Evolutionary conservation across 441 rosid species (phyloP).

Genomic region (Erodium chrysanthum): DNA sequence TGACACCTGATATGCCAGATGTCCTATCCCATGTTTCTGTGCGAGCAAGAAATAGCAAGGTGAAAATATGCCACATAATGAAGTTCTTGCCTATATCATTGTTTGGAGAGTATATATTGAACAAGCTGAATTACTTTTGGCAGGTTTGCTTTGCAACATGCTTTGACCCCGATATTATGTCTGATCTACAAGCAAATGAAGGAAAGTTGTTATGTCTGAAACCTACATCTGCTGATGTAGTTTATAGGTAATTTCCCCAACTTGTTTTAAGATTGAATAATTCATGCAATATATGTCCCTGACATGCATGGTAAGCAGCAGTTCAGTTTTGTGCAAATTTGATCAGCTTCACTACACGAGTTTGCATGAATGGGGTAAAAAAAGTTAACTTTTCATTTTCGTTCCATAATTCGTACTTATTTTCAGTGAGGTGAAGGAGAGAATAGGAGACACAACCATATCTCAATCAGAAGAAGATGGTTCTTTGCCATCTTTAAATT

Average conservation of each 20-base stretch:
- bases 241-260: slow-evolving; percentile 38
- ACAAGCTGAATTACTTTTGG: slow-evolving; percentile 17
- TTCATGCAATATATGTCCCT: not conserved
- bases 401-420: slow-evolving; percentile 11
- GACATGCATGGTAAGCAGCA: not conserved
- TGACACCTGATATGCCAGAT: slow-evolving; percentile 99
- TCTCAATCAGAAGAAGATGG: slow-evolving; percentile 32
- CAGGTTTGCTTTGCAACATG: slow-evolving; percentile 97
- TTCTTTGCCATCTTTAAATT: slow-evolving; percentile 35
- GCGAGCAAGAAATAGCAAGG: slow-evolving; percentile 96
- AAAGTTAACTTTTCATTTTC: not conserved
- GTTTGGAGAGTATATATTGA: slow-evolving; percentile 17
- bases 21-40: slow-evolving; percentile 97
- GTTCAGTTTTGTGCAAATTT: not conserved
- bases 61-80: slow-evolving; percentile 24
- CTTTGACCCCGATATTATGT: slow-evolving; percentile 59
- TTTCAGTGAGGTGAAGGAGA: slow-evolving; percentile 53
- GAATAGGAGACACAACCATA: slow-evolving; percentile 43
- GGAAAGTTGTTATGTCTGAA: slow-evolving; percentile 55
- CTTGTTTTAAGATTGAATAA: slow-evolving; percentile 11
- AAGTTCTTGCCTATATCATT: slow-evolving; percentile 17
- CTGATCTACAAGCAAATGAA: slow-evolving; percentile 51
- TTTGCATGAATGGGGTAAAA: not conserved
- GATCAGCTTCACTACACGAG: not conserved
- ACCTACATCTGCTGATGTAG: slow-evolving; percentile 63